phyloP scores from a whole-genome alignment of 305 asterid genomes.

The Solanum hybrid region DNA sequence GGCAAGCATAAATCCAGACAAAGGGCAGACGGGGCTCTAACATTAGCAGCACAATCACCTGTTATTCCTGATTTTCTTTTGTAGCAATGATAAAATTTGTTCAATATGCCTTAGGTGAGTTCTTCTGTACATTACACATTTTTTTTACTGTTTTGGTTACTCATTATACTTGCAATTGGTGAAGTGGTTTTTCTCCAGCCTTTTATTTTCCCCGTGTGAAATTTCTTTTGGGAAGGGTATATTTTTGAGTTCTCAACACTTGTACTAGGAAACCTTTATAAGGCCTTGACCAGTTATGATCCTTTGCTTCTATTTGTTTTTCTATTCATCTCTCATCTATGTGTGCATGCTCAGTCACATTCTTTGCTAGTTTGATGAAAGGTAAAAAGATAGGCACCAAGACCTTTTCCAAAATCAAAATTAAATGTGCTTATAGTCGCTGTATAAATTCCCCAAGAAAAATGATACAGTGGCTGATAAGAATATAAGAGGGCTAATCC shows the following conservation, averaged over 20 bases:
- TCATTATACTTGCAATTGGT: background rate
- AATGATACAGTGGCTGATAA: background rate
- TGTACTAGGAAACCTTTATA: background rate
- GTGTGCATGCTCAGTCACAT: background rate
- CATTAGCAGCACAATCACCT: conserved; percentile 42
- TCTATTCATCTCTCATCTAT: background rate
- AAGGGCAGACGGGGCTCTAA: conserved; percentile 39
- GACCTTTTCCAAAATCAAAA: background rate
- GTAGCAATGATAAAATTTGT: conserved; percentile 26
- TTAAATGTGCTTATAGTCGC: background rate
- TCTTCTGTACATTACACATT: conserved; percentile 25
- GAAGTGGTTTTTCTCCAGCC: background rate
- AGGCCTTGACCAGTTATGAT: background rate
- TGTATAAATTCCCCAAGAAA: background rate
- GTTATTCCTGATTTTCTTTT: conserved; percentile 89
- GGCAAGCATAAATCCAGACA: conserved; percentile 56
- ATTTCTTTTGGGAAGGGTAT: background rate
- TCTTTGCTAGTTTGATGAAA: background rate
- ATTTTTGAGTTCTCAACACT: background rate
- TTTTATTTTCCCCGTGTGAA: background rate
- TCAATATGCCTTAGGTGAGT: conserved; percentile 27
- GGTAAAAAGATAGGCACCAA: background rate
- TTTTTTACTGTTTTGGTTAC: background rate
- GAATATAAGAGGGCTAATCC: background rate
- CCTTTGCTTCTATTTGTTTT: background rate